Conservation (phyloP, 2,329 filamentous ascomycete genomes). For the Tolypocladium sp. region DNA sequence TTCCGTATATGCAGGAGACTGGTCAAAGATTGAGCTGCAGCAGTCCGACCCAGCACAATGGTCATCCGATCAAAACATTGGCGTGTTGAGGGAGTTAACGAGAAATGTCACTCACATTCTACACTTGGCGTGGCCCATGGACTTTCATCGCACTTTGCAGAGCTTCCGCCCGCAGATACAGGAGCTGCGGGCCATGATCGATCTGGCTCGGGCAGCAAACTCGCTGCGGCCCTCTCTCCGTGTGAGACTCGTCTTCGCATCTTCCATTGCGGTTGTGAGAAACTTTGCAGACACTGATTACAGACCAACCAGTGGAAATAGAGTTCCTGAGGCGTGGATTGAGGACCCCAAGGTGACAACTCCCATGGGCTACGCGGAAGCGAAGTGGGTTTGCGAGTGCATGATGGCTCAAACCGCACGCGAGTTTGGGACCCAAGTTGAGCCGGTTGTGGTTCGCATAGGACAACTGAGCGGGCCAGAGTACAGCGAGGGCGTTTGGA, state of each 20-base stretch:
- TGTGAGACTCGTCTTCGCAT: conserved; percentile 15
- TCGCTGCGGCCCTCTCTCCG: background rate
- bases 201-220: no score
- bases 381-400: conserved; percentile 34
- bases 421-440: conserved; percentile 19
- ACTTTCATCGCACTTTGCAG: conserved; percentile 8
- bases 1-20: background rate
- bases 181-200: no score
- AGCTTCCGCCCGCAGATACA: conserved; percentile 5
- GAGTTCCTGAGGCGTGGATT: conserved; percentile 26
- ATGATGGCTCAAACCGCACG: conserved; percentile 31
- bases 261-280: conserved; percentile 16
- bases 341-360: conserved; percentile 20
- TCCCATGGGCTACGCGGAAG: conserved; percentile 33
- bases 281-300: conserved; percentile 4
- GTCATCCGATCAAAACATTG: no score
- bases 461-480: conserved; percentile 34
- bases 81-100: no score
- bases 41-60: no score
- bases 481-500: conserved; percentile 32
- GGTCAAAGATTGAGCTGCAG: background rate
- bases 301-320: no score
- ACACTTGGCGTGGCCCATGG: conserved; percentile 11
- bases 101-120: conserved; percentile 6
- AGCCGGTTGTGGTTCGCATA: conserved; percentile 25